These are phyloP conservation scores for Coemansia sp. DNA, from an alignment of 371 early-diverging fungal species.

Conservation along the genomic window DNA sequence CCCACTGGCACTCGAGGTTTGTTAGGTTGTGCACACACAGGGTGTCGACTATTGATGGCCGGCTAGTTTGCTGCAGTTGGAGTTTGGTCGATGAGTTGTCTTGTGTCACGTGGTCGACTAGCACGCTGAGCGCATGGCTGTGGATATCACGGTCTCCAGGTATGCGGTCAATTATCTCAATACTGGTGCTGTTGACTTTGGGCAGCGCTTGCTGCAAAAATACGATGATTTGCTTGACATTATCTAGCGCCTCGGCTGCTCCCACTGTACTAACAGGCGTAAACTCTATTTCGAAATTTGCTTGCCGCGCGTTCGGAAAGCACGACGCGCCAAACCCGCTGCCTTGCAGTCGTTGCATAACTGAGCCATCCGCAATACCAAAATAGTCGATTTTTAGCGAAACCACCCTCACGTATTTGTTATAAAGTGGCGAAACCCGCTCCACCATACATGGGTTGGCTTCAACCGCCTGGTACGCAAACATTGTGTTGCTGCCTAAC, in stretches of 20 bases:
- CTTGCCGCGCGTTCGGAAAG: not conserved
- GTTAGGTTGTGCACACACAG: too few relatives aligned
- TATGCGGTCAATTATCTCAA: not conserved
- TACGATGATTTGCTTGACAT: not conserved
- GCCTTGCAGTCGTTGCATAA: not conserved
- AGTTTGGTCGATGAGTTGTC: too few relatives aligned
- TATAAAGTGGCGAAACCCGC: not conserved
- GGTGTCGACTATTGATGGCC: too few relatives aligned
- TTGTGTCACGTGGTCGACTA: not conserved
- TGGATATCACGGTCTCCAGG: not conserved
- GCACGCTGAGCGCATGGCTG: not conserved
- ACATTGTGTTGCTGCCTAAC: not conserved
- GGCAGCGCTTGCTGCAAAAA: conserved; percentile 2
- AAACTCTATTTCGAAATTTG: not conserved
- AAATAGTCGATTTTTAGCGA: not conserved
- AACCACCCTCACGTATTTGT: not conserved
- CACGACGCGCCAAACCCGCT: not conserved
- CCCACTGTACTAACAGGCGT: not conserved
- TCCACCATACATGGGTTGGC: not conserved
- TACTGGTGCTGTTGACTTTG: not conserved
- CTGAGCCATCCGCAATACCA: not conserved
- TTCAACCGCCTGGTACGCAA: not conserved
- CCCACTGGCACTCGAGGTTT: too few relatives aligned
- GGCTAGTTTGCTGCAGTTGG: too few relatives aligned
- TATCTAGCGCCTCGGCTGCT: not conserved